These are phyloP conservation scores for Lasiodiplodia sp. DNA, from an alignment of 2,329 filamentous ascomycete genomes.

Conservation along the genomic window DNA sequence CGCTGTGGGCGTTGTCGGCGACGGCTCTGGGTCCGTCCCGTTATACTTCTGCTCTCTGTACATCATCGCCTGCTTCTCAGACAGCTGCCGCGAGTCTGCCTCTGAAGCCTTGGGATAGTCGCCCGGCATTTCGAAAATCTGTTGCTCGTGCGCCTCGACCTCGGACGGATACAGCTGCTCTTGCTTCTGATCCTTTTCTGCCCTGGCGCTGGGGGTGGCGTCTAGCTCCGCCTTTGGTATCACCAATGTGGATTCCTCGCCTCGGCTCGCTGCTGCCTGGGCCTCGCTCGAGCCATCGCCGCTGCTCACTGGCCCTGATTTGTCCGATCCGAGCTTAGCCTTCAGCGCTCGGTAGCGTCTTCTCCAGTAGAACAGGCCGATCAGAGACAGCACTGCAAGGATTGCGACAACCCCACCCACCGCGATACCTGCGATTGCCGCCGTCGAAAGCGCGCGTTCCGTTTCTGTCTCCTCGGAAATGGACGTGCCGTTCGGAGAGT, in stretches of 20 bases:
- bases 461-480: neutral
- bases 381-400: constrained; percentile 37
- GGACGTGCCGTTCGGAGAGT: constrained; percentile 34
- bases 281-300: constrained; percentile 20
- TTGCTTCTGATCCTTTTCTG: constrained; percentile 4
- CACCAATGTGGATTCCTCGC: constrained; percentile 38
- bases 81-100: constrained; percentile 55
- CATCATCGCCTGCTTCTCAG: constrained; percentile 58
- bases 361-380: constrained; percentile 45
- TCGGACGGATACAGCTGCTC: constrained; percentile 35
- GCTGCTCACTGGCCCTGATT: constrained; percentile 29
- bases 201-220: constrained; percentile 8
- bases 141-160: constrained; percentile 45
- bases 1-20: constrained; percentile 27
- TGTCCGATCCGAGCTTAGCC: constrained; percentile 27
- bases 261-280: constrained; percentile 10
- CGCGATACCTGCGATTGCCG: constrained; percentile 54
- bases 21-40: constrained; percentile 47
- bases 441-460: constrained; percentile 35
- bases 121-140: constrained; percentile 60
- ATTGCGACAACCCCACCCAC: constrained; percentile 49
- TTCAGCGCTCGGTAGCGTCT: constrained; percentile 28
- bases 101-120: constrained; percentile 63
- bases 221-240: constrained; percentile 56
- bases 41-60: constrained; percentile 56